Evolutionary conservation across 768 basidiomycete genomes (phyloP).

Genomic region (Epithele typhae): DNA sequence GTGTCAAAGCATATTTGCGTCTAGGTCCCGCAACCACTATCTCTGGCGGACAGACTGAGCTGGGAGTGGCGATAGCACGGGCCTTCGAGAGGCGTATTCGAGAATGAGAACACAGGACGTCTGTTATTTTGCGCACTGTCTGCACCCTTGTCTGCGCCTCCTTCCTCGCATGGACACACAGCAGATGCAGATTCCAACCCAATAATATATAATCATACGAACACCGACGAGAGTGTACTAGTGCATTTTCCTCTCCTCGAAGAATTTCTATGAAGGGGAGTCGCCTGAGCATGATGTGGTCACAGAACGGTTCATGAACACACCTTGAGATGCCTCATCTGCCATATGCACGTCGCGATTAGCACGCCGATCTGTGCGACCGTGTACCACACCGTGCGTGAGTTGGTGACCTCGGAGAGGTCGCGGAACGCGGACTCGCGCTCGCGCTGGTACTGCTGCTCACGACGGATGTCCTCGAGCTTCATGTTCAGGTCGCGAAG

Average conservation of each 20-base stretch:
- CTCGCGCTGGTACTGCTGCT: conserved; percentile 98
- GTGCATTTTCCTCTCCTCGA: conserved; percentile 80
- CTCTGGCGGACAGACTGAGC: too few species aligned
- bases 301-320: too few species aligned
- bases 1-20: too few species aligned
- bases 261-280: conserved; percentile 71
- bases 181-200: conserved; percentile 1
- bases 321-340: conserved; percentile 87
- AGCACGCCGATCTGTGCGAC: conserved; percentile 82
- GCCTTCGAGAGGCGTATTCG: too few species aligned
- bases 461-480: conserved; percentile 86
- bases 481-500: conserved; percentile 92
- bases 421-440: conserved; percentile 87
- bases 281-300: too few species aligned
- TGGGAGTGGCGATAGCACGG: too few species aligned
- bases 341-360: conserved; percentile 86
- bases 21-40: too few species aligned
- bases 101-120: too few species aligned
- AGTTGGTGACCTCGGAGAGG: conserved; percentile 86
- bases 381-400: conserved; percentile 94
- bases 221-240: conserved; percentile 28
- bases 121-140: too few species aligned
- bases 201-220: conserved; percentile 14
- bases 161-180: too few species aligned
- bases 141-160: too few species aligned